Evolutionary conservation across 2,329 filamentous ascomycete species (phyloP).

Genomic region (Emergomyces pasteurianus): DNA sequence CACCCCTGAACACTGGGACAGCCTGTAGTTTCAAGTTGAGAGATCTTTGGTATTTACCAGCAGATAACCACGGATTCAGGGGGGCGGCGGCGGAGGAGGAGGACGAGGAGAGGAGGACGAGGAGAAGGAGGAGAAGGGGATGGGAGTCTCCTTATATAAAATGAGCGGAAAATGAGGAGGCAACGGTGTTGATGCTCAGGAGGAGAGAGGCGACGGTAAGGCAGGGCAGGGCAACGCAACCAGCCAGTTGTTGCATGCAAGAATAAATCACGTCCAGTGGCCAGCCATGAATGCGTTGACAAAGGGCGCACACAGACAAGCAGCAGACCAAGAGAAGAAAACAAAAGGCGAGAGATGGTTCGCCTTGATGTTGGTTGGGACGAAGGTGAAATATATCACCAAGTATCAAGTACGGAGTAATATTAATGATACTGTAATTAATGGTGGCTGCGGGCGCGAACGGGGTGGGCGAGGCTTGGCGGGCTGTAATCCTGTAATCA

Average conservation of each 20-base stretch:
- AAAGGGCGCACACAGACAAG: not conserved
- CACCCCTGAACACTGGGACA: not conserved
- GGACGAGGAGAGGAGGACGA: too few relatives aligned
- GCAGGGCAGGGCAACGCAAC: not conserved
- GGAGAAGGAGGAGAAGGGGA: too few relatives aligned
- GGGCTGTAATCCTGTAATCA: not conserved
- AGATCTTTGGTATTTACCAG: not conserved
- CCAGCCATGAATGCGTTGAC: constrained; percentile 1
- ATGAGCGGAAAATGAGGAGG: not conserved
- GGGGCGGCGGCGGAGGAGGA: too few relatives aligned
- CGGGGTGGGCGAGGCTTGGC: not conserved
- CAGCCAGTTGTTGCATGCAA: not conserved
- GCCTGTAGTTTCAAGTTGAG: not conserved
- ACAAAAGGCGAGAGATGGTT: not conserved
- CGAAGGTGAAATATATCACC: not conserved
- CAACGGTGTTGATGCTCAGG: not conserved
- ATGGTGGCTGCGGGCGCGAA: not conserved
- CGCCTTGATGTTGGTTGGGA: too few relatives aligned
- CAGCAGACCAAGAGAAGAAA: not conserved
- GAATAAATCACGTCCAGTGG: not conserved
- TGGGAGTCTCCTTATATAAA: too few relatives aligned
- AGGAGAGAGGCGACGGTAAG: not conserved
- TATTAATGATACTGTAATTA: not conserved
- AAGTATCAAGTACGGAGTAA: too few relatives aligned
- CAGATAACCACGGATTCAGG: not conserved